These are phyloP conservation scores for Trichocomaceae sp. DNA, from an alignment of 2,329 filamentous ascomycete genomes.

Conservation along the genomic window DNA sequence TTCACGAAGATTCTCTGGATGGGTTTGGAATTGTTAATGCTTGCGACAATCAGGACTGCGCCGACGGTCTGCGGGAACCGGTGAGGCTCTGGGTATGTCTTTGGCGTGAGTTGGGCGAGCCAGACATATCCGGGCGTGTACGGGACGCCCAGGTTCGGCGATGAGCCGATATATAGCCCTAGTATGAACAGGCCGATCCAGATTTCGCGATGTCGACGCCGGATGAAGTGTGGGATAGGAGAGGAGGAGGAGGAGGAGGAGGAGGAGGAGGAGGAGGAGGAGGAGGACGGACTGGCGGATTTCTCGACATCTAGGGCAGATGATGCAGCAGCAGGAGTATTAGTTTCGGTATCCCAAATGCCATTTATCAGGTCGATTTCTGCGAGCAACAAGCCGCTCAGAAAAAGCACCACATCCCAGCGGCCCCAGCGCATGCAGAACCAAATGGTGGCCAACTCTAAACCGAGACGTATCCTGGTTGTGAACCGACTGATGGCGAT, in stretches of 20 bases:
- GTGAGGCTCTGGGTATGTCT: slow-evolving; percentile 37
- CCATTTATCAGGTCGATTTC: slow-evolving; percentile 38
- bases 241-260: no score
- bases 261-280: no score
- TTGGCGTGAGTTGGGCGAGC: slow-evolving; percentile 34
- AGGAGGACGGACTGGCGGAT: no score
- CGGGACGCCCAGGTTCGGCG: slow-evolving; percentile 34
- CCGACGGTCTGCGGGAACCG: slow-evolving; percentile 41
- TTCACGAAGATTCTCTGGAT: slow-evolving; percentile 39
- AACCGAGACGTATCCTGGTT: slow-evolving; percentile 26
- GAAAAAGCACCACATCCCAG: slow-evolving; percentile 40
- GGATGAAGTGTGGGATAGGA: slow-evolving; percentile 16
- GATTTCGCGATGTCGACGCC: slow-evolving; percentile 24
- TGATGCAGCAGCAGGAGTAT: slow-evolving; percentile 4
- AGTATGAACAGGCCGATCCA: slow-evolving; percentile 34
- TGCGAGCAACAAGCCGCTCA: slow-evolving; percentile 39
- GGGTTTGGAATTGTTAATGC: slow-evolving; percentile 35
- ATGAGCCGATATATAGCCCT: slow-evolving; percentile 39
- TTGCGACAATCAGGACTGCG: slow-evolving; percentile 37
- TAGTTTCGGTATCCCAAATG: slow-evolving; percentile 21
- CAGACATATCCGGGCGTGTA: slow-evolving; percentile 39
- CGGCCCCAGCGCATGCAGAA: slow-evolving; percentile 38
- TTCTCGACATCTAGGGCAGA: slow-evolving; percentile 20
- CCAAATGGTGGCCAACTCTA: slow-evolving; percentile 29
- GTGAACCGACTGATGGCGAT: slow-evolving; percentile 35